These are phyloP conservation scores for Arabidopsis arenosa DNA, from an alignment of 345 rosid species.

Conservation along the genomic window DNA sequence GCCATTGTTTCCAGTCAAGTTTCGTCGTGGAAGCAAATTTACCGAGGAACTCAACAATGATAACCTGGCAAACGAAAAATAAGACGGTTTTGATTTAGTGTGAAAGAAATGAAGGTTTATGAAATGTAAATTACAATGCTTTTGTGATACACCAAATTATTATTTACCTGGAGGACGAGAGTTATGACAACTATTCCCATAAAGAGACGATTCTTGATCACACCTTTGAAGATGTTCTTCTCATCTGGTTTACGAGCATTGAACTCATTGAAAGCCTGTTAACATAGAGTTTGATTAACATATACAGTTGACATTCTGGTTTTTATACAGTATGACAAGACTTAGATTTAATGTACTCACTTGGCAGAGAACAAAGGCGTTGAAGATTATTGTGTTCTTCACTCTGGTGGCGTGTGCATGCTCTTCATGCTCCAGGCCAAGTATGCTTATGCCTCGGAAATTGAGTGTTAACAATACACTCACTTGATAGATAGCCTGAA, in stretches of 20 bases:
- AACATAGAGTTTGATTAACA: background rate
- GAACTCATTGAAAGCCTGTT: slow-evolving; percentile 88
- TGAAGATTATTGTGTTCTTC: slow-evolving; percentile 88
- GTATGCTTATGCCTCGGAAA: slow-evolving; percentile 64
- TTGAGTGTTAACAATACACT: slow-evolving; percentile 72
- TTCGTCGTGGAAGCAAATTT: slow-evolving; percentile 75
- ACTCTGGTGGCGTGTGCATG: slow-evolving; percentile 58
- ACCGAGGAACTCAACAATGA: slow-evolving; percentile 82
- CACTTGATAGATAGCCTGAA: slow-evolving; percentile 86
- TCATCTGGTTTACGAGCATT: slow-evolving; percentile 96
- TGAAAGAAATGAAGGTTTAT: background rate
- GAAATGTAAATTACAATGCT: background rate
- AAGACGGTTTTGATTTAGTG: background rate
- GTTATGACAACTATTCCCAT: slow-evolving; percentile 78
- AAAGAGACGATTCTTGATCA: slow-evolving; percentile 75
- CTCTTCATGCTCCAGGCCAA: slow-evolving; percentile 54
- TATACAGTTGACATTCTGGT: background rate
- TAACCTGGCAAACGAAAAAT: slow-evolving; percentile 51
- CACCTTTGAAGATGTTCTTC: slow-evolving; percentile 71
- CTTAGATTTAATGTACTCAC: slow-evolving; percentile 51
- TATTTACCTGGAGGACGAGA: slow-evolving; percentile 76
- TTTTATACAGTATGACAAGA: background rate
- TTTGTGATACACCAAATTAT: slow-evolving; percentile 12
- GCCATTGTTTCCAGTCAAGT: slow-evolving; percentile 84
- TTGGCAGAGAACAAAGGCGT: slow-evolving; percentile 90